A percentile compares a stretch with the other conserved stretches of the same genome.
Conservation (phyloP, 2,329 filamentous ascomycete species). For the Stachybotrys chartarum region DNA sequence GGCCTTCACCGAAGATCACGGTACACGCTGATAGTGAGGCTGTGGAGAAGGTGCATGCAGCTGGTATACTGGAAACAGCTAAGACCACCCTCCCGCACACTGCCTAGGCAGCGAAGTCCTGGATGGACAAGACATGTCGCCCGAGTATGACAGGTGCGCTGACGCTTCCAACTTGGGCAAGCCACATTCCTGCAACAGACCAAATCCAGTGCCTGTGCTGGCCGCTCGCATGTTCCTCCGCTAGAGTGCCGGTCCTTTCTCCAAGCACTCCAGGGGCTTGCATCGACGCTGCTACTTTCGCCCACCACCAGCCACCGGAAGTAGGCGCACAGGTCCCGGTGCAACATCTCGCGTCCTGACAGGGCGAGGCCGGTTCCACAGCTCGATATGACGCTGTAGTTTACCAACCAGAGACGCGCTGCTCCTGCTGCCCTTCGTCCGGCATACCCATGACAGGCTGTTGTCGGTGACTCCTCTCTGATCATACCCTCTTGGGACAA, state of each 20-base stretch:
- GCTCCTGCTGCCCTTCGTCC: not conserved
- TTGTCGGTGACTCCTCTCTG: not conserved
- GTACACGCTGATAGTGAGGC: not conserved
- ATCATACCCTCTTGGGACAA: not conserved
- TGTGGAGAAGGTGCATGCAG: not conserved
- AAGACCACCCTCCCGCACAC: not conserved
- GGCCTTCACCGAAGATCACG: not conserved
- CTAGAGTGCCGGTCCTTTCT: not conserved
- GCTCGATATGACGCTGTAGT: not conserved
- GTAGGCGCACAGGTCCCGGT: not conserved
- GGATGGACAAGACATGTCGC: not conserved
- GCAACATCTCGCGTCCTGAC: not conserved
- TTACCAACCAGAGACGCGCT: not conserved
- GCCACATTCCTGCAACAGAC: not conserved
- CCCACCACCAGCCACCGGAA: not conserved
- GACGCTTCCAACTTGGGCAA: not conserved
- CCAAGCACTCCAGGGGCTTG: not conserved
- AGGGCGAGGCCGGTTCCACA: not conserved
- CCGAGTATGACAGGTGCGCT: not conserved
- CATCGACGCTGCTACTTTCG: not conserved
- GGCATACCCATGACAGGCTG: not conserved
- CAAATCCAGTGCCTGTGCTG: not conserved
- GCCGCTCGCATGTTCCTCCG: not conserved
- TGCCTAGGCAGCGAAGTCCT: not conserved
- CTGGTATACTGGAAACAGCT: not conserved